These are phyloP conservation scores for Leccinum aurantiacum DNA, from an alignment of 768 basidiomycete genomes.

Conservation along the genomic window DNA sequence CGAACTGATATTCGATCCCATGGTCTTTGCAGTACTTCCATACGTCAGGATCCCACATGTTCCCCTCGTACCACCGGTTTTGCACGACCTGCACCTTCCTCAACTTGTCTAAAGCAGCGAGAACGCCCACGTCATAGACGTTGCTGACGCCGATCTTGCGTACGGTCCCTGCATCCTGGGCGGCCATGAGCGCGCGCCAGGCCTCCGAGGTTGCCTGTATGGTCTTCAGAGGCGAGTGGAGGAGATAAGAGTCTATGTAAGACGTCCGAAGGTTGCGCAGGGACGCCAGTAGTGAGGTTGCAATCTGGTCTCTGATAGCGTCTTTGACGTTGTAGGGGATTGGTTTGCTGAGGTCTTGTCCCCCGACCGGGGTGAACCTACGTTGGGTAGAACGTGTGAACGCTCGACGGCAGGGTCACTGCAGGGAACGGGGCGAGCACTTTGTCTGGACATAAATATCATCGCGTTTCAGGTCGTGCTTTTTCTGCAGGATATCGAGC, in stretches of 20 bases:
- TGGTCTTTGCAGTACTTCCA: constrained; percentile 61
- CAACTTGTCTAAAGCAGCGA: constrained; percentile 52
- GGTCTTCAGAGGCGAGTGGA: constrained; percentile 72
- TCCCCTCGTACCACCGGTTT: constrained; percentile 83
- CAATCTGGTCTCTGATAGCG: constrained; percentile 58
- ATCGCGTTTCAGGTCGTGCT: constrained; percentile 64
- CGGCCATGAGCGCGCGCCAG: constrained; percentile 58
- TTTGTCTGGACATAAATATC: constrained; percentile 82
- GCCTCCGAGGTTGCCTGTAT: constrained; percentile 63
- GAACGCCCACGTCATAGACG: constrained; percentile 59
- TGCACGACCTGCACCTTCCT: constrained; percentile 73
- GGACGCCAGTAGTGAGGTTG: constrained; percentile 60
- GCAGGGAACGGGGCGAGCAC: constrained; percentile 35
- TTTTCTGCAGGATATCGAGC: constrained; percentile 50
- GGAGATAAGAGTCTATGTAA: constrained; percentile 75
- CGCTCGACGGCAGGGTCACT: constrained; percentile 1
- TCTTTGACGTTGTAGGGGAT: constrained; percentile 67
- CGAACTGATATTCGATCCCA: constrained; percentile 72
- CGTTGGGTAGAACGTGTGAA: background rate
- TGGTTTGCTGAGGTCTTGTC: constrained; percentile 69
- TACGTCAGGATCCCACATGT: constrained; percentile 70
- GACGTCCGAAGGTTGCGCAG: constrained; percentile 66
- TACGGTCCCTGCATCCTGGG: constrained; percentile 67
- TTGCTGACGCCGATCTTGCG: constrained; percentile 75
- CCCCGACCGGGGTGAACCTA: constrained; percentile 72